These are phyloP conservation scores for Leccinum solheimii DNA, from an alignment of 1,284 basidiomycete species.

Conservation along the genomic window DNA sequence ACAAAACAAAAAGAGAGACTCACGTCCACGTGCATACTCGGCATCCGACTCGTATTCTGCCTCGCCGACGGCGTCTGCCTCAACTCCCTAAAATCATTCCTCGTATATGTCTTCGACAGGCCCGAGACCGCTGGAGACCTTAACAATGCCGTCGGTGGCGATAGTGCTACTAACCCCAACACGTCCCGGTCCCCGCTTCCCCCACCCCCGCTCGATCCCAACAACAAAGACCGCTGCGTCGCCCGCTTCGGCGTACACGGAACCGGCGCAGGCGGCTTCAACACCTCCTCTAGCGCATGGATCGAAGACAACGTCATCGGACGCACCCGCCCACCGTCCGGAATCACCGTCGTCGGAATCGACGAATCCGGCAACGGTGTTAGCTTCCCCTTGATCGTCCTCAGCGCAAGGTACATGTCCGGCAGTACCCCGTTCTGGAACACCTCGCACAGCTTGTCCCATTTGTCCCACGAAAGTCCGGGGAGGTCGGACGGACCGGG, in stretches of 20 bases:
- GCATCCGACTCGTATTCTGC: constrained; percentile 77
- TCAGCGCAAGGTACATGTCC: constrained; percentile 30
- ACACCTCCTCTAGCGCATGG: constrained; percentile 23
- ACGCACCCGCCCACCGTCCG: constrained; percentile 9
- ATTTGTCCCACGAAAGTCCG: constrained; percentile 35
- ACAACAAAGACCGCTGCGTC: not conserved
- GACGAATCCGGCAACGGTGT: constrained; percentile 31
- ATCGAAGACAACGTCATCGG: constrained; percentile 25
- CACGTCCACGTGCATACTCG: constrained; percentile 78
- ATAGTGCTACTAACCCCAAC: constrained; percentile 34
- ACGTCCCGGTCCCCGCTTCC: constrained; percentile 27
- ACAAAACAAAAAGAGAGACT: constrained; percentile 28
- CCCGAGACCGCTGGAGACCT: constrained; percentile 72
- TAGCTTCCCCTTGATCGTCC: constrained; percentile 33
- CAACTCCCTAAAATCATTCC: constrained; percentile 76
- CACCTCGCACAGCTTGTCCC: constrained; percentile 32
- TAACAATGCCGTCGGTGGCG: constrained; percentile 65
- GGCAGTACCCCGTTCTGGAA: constrained; percentile 32
- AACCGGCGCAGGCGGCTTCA: constrained; percentile 23
- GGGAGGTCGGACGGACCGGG: constrained; percentile 37
- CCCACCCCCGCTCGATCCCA: constrained; percentile 11
- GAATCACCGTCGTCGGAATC: constrained; percentile 32
- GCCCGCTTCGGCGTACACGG: constrained; percentile 31
- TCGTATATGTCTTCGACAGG: constrained; percentile 76
- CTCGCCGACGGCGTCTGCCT: constrained; percentile 63